Evolutionary conservation across 2,329 filamentous ascomycete genomes (phyloP).

Genomic region (Colletotrichum camelliae): DNA sequence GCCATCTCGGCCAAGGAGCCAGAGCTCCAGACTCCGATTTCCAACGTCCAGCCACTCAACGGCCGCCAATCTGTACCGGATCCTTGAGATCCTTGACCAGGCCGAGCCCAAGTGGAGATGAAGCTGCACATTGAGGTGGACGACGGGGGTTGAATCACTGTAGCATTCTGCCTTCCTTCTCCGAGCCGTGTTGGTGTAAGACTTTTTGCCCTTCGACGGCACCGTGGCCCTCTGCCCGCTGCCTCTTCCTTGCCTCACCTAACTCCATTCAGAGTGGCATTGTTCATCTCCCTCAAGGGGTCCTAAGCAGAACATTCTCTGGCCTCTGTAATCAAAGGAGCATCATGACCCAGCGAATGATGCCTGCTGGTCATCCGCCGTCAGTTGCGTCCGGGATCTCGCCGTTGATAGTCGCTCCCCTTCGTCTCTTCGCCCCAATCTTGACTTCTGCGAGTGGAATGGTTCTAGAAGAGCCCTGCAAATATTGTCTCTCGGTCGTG

Average conservation of each 20-base stretch:
- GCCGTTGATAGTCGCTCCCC: background rate
- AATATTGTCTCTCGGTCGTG: background rate
- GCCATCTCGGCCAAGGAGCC: constrained; percentile 7
- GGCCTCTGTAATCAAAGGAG: background rate
- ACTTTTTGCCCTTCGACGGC: background rate
- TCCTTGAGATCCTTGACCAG: constrained; percentile 2
- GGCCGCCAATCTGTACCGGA: background rate
- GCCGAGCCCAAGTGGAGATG: constrained; percentile 10
- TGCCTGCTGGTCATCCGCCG: background rate
- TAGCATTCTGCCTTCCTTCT: background rate
- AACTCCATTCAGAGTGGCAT: background rate
- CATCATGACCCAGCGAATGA: background rate
- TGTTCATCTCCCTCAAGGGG: constrained; percentile 10
- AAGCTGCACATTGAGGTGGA: background rate
- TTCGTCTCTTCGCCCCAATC: background rate
- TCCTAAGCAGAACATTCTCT: background rate
- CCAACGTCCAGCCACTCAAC: constrained; percentile 12
- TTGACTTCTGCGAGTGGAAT: background rate
- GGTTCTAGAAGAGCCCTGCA: background rate
- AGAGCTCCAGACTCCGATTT: background rate
- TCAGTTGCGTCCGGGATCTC: background rate
- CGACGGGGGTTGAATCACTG: background rate
- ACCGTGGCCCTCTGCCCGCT: background rate
- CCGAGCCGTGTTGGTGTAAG: background rate
- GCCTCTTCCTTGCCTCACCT: background rate